Evolutionary conservation across 352 stramenopile species (phyloP).

Genomic region (Saprolegnia diclina): DNA sequence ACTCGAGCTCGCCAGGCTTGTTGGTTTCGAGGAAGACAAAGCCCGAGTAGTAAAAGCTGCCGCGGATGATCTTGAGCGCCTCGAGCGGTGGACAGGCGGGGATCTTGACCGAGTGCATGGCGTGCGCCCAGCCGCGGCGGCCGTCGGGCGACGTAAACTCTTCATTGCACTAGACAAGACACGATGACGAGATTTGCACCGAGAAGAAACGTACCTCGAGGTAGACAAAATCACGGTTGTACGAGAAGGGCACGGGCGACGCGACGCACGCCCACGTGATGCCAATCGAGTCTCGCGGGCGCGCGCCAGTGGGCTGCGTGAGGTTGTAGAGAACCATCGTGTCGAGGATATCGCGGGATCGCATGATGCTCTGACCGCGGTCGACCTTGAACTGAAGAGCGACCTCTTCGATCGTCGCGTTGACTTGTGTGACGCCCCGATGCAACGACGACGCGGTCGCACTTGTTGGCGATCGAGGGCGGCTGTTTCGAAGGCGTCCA

Average conservation of each 20-base stretch:
- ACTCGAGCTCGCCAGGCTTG: slow-evolving; percentile 23
- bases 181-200: not conserved
- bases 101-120: slow-evolving; percentile 28
- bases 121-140: slow-evolving; percentile 18
- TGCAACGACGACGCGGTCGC: slow-evolving; percentile 5
- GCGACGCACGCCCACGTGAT: slow-evolving; percentile 79
- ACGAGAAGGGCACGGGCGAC: slow-evolving; percentile 65
- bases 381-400: slow-evolving; percentile 83
- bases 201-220: slow-evolving; percentile 33
- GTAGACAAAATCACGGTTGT: slow-evolving; percentile 79
- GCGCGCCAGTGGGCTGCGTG: slow-evolving; percentile 64
- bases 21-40: slow-evolving; percentile 24
- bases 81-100: slow-evolving; percentile 20
- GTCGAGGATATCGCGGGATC: slow-evolving; percentile 78
- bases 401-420: slow-evolving; percentile 82
- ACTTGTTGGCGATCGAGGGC: not conserved
- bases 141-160: slow-evolving; percentile 23
- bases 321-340: slow-evolving; percentile 72
- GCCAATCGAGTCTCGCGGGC: slow-evolving; percentile 71
- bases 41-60: slow-evolving; percentile 18
- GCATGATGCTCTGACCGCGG: slow-evolving; percentile 56
- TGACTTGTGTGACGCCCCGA: slow-evolving; percentile 44
- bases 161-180: slow-evolving; percentile 19
- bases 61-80: slow-evolving; percentile 23
- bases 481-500: not conserved